Evolutionary conservation across 2,329 filamentous ascomycete genomes (phyloP).

Genomic region (Alternaria triticina): DNA sequence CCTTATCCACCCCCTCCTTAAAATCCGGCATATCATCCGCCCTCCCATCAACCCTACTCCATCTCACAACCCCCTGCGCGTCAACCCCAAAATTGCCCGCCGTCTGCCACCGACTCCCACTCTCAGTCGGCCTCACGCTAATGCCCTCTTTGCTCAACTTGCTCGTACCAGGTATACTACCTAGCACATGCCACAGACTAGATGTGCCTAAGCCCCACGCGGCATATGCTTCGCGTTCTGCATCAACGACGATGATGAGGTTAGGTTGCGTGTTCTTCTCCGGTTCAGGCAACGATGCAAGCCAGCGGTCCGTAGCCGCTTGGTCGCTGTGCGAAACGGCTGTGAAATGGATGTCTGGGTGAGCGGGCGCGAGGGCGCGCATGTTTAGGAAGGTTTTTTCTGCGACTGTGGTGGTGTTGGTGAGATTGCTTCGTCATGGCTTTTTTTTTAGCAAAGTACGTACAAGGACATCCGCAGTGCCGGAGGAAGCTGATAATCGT

Average conservation of each 20-base stretch:
- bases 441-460: slow-evolving; percentile 24
- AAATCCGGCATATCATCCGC: slow-evolving; percentile 64
- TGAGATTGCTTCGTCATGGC: neutral
- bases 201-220: slow-evolving; percentile 70
- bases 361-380: slow-evolving; percentile 30
- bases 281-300: slow-evolving; percentile 33
- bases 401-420: slow-evolving; percentile 59
- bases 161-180: slow-evolving; percentile 63
- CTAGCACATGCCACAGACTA: slow-evolving; percentile 66
- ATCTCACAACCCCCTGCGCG: slow-evolving; percentile 59
- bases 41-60: slow-evolving; percentile 56
- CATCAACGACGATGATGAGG: slow-evolving; percentile 66
- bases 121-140: slow-evolving; percentile 69
- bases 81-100: slow-evolving; percentile 70
- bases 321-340: slow-evolving; percentile 46
- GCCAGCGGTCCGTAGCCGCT: slow-evolving; percentile 41
- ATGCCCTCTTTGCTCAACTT: slow-evolving; percentile 68
- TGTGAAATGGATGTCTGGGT: slow-evolving; percentile 39
- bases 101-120: slow-evolving; percentile 72
- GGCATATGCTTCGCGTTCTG: slow-evolving; percentile 65
- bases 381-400: slow-evolving; percentile 65
- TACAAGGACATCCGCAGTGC: slow-evolving; percentile 78
- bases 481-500: slow-evolving; percentile 71
- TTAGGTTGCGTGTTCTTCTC: slow-evolving; percentile 55
- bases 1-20: slow-evolving; percentile 51